Evolutionary conservation across 2,329 filamentous ascomycete genomes (phyloP).

Genomic region (Fusarium lateritium): DNA sequence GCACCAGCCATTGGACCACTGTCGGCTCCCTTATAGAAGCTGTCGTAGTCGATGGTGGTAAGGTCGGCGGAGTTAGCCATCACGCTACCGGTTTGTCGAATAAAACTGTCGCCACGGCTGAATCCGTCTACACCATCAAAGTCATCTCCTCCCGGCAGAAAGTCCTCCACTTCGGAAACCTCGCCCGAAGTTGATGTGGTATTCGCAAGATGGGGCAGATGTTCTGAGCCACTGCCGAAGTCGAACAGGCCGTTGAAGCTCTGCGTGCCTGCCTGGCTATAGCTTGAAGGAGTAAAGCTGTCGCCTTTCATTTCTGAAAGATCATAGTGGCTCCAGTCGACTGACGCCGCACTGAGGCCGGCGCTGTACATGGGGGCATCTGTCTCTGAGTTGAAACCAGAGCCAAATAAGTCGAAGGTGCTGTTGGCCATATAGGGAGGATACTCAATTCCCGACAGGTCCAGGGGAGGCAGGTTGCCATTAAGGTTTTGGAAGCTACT

Average conservation of each 20-base stretch:
- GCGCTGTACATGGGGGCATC: conserved; percentile 75
- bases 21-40: conserved; percentile 67
- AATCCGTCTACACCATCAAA: conserved; percentile 60
- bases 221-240: conserved; percentile 67
- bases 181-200: conserved; percentile 75
- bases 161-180: conserved; percentile 77
- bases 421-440: conserved; percentile 62
- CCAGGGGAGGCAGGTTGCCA: conserved; percentile 68
- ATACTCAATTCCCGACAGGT: conserved; percentile 70
- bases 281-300: conserved; percentile 67
- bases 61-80: conserved; percentile 61
- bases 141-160: conserved; percentile 63
- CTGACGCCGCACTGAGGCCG: conserved; percentile 68
- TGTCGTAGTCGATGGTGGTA: conserved; percentile 68
- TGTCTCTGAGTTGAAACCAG: conserved; percentile 63
- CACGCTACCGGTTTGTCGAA: conserved; percentile 63
- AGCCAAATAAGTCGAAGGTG: conserved; percentile 67
- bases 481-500: conserved; percentile 67
- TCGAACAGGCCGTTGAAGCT: conserved; percentile 68
- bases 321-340: conserved; percentile 64
- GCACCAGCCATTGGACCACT: conserved; percentile 56
- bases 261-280: conserved; percentile 66
- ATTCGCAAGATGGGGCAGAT: conserved; percentile 68
- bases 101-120: conserved; percentile 59
- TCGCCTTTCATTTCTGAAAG: conserved; percentile 62